A percentile compares a stretch with the other conserved stretches of the same genome.
Conservation (phyloP, 2,329 filamentous ascomycete species). For the Fusarium mangiferae region DNA sequence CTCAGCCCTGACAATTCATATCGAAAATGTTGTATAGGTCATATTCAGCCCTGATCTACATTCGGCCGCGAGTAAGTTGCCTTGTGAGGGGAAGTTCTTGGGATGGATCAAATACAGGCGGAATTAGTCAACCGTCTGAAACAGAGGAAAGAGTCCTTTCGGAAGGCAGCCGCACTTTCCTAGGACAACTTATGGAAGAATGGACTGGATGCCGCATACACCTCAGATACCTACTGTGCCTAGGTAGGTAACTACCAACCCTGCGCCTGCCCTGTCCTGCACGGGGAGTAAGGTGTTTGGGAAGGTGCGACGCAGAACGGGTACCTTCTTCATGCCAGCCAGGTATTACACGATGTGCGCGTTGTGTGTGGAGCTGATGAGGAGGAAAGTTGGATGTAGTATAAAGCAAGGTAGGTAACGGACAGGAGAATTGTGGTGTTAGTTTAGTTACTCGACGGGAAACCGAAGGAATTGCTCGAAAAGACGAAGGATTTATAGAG, state of each 20-base stretch:
- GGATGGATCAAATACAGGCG: not conserved
- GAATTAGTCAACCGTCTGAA: conserved; percentile 3
- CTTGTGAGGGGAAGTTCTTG: not conserved
- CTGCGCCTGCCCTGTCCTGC: conserved; percentile 11
- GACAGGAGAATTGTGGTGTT: not conserved
- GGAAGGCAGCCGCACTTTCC: conserved; percentile 28
- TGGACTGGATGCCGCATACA: not conserved
- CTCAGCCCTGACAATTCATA: conserved; percentile 9
- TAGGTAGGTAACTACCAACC: conserved; percentile 8
- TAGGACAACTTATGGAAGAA: not conserved
- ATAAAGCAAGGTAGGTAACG: not conserved
- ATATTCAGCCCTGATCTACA: conserved; percentile 10
- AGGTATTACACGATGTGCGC: conserved; percentile 23
- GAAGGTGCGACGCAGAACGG: conserved; percentile 22
- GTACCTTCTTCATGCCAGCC: not conserved
- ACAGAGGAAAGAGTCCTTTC: conserved; percentile 4
- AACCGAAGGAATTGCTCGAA: not conserved
- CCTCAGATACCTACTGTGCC: not conserved
- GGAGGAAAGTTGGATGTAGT: not conserved
- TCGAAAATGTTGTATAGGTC: conserved; percentile 12
- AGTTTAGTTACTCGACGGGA: not conserved
- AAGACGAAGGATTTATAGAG: conserved; percentile 27
- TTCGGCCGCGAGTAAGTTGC: not conserved
- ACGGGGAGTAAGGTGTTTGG: conserved; percentile 13
- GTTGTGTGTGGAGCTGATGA: conserved; percentile 25